These are phyloP conservation scores for Neurospora sp. DNA, from an alignment of 495 filamentous ascomycete genomes.

Conservation along the genomic window DNA sequence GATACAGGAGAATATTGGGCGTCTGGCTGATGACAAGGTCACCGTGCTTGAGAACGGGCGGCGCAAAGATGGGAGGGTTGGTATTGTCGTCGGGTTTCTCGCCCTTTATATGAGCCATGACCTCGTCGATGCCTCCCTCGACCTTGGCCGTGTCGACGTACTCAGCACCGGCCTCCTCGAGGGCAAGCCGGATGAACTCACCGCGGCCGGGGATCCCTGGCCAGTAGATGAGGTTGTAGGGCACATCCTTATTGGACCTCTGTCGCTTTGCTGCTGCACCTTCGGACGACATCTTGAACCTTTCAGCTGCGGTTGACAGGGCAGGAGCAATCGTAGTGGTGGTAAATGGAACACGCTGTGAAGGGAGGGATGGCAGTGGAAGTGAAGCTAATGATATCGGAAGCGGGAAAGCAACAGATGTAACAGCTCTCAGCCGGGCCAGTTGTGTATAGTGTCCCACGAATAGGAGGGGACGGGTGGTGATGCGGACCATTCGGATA, in stretches of 20 bases:
- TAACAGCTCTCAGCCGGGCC: not conserved
- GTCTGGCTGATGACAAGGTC: conserved; percentile 53
- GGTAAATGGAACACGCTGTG: not conserved
- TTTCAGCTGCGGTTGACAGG: not conserved
- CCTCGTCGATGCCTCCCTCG: conserved; percentile 26
- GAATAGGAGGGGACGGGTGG: not conserved
- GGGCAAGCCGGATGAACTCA: conserved; percentile 52
- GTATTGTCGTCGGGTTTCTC: conserved; percentile 26
- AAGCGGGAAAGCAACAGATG: not conserved
- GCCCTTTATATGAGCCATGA: conserved; percentile 24
- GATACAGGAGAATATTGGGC: conserved; percentile 53
- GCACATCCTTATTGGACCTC: conserved; percentile 30
- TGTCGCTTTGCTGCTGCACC: conserved; percentile 23
- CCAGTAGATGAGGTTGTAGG: conserved; percentile 56
- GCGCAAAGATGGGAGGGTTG: conserved; percentile 53
- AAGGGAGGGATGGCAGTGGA: not conserved
- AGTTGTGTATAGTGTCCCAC: not conserved
- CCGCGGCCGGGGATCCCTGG: conserved; percentile 54
- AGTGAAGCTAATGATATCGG: not conserved
- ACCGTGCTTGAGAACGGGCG: conserved; percentile 49
- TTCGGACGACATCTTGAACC: conserved; percentile 7
- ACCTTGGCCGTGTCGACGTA: conserved; percentile 49
- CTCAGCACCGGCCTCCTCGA: conserved; percentile 49
- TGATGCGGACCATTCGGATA: not conserved
- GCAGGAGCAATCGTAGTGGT: not conserved